phyloP scores from a whole-genome alignment of 257 asterid species.

The Ilex aquifolium region DNA sequence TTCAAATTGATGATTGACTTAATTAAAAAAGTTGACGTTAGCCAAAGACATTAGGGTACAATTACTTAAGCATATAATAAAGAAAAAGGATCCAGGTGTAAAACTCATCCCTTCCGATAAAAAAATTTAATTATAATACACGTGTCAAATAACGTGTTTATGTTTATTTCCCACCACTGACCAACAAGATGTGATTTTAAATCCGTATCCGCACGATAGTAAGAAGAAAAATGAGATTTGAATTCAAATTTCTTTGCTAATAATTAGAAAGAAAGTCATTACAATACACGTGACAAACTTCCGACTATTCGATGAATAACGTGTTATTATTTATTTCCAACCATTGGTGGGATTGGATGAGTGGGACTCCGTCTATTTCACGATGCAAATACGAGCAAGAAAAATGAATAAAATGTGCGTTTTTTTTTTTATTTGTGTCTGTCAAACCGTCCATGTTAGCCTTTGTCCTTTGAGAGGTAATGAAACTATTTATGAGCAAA shows the following conservation, averaged over 20 bases:
- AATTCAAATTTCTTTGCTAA: background rate
- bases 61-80: too few species aligned
- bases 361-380: background rate
- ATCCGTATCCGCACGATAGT: too few species aligned
- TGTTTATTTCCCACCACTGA: too few species aligned
- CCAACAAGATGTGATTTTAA: too few species aligned
- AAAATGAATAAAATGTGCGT: conserved; percentile 14
- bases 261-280: background rate
- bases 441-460: background rate
- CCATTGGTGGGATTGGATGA: conserved; percentile 1
- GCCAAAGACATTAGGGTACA: too few species aligned
- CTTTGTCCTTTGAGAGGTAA: conserved; percentile 10
- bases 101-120: too few species aligned
- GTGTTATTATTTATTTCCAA: background rate
- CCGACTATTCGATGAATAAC: background rate
- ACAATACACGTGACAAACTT: background rate
- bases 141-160: too few species aligned
- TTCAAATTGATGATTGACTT: too few species aligned
- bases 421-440: conserved; percentile 4
- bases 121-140: too few species aligned
- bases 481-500: conserved; percentile 18
- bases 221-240: background rate
- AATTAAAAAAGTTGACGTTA: too few species aligned
- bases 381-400: background rate
- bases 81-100: too few species aligned